Conservation (phyloP, 495 filamentous ascomycete genomes). For the Annulohypoxylon maeteangense region DNA sequence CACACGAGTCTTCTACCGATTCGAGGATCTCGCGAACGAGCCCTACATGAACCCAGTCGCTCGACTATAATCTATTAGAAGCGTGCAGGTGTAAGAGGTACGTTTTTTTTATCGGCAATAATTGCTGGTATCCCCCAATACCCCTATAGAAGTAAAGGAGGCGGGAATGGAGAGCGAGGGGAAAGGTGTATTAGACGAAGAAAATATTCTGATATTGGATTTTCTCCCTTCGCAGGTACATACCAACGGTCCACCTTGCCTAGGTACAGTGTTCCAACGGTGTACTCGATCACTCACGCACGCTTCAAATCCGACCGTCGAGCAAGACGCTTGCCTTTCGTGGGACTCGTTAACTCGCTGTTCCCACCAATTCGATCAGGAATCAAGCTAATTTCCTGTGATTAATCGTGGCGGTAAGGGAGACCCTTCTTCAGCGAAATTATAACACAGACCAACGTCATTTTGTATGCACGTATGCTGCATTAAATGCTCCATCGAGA, state of each 20-base stretch:
- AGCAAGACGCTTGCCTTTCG: conserved; percentile 59
- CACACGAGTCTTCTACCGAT: conserved; percentile 46
- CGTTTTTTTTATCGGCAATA: conserved; percentile 36
- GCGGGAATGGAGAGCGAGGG: conserved; percentile 1
- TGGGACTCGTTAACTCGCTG: conserved; percentile 79
- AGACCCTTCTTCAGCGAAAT: conserved; percentile 54
- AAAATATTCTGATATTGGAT: conserved; percentile 46
- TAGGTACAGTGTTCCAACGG: conserved; percentile 57
- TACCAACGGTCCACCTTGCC: conserved; percentile 51
- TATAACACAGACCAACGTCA: conserved; percentile 47
- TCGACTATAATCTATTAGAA: conserved; percentile 48
- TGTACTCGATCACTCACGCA: conserved; percentile 63
- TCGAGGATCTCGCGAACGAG: conserved; percentile 47
- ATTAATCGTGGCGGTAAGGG: conserved; percentile 75
- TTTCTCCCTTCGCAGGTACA: conserved; percentile 56
- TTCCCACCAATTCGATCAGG: conserved; percentile 64
- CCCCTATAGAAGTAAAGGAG: conserved; percentile 1
- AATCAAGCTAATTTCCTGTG: conserved; percentile 63
- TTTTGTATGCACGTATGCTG: conserved; percentile 45
- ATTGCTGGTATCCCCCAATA: background rate
- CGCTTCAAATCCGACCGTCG: conserved; percentile 53
- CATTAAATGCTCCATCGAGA: conserved; percentile 46
- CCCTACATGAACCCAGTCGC: conserved; percentile 48
- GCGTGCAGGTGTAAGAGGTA: conserved; percentile 51
- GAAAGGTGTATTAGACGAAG: conserved; percentile 1